Percentiles rank a stretch among this genome's conserved stretches.
Evolutionary conservation across 495 filamentous ascomycete genomes (phyloP).

Genomic region (Hypoxylon subgilvum): DNA sequence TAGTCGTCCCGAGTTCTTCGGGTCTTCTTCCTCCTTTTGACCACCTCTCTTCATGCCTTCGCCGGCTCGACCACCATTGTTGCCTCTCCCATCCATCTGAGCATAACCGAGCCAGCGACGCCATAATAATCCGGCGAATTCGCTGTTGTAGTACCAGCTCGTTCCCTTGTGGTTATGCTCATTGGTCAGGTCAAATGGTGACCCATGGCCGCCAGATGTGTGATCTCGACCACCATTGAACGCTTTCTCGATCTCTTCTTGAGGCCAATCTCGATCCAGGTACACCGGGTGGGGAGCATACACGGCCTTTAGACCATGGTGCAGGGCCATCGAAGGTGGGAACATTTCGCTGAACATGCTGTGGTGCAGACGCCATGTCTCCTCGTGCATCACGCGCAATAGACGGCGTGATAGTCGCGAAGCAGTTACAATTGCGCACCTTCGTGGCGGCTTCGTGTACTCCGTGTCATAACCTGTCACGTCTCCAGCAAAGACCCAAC

Average conservation of each 20-base stretch:
- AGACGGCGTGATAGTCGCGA: conserved; percentile 81
- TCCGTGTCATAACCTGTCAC: conserved; percentile 81
- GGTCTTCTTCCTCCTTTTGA: conserved; percentile 67
- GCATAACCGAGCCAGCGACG: conserved; percentile 85
- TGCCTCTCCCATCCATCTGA: conserved; percentile 64
- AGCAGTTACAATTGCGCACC: conserved; percentile 83
- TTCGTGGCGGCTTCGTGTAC: conserved; percentile 71
- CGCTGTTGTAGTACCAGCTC: conserved; percentile 94
- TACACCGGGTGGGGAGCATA: conserved; percentile 91
- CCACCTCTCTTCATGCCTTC: conserved; percentile 63
- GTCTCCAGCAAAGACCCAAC: conserved; percentile 84
- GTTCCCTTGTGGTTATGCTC: conserved; percentile 90
- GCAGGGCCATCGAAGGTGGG: conserved; percentile 80
- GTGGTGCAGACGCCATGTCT: conserved; percentile 77
- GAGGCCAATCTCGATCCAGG: conserved; percentile 80
- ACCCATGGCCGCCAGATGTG: conserved; percentile 68
- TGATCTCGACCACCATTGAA: conserved; percentile 88
- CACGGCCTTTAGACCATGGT: conserved; percentile 94
- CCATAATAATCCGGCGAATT: conserved; percentile 83
- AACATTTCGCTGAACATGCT: conserved; percentile 97
- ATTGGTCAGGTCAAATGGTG: conserved; percentile 75
- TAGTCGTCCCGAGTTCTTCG: conserved; percentile 71
- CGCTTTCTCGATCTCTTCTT: conserved; percentile 71
- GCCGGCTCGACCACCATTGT: conserved; percentile 71
- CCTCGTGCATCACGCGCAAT: conserved; percentile 84